phyloP scores from a whole-genome alignment of 1,139 yeast genomes.

The Suhomyces terraborum region DNA sequence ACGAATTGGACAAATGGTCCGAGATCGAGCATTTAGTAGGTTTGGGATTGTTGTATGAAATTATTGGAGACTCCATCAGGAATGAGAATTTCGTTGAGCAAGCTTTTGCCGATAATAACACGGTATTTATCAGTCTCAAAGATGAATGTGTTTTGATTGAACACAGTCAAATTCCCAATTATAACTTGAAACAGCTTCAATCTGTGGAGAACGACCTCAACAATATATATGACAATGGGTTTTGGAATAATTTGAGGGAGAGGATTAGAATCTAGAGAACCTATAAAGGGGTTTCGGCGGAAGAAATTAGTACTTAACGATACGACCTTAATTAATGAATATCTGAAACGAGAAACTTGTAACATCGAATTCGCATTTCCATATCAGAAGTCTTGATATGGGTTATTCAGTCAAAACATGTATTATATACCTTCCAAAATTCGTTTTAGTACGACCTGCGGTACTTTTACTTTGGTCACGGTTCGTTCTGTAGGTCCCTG shows the following conservation, averaged over 20 bases:
- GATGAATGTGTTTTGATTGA: constrained; percentile 26
- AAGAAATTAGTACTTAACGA: no score
- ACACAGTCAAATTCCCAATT: constrained; percentile 16
- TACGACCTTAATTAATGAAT: no score
- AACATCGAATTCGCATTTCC: no score
- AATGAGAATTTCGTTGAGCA: constrained; percentile 25
- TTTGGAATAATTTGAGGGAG: constrained; percentile 47
- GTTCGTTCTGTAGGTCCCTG: background rate
- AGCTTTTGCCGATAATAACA: constrained; percentile 16
- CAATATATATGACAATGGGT: constrained; percentile 73
- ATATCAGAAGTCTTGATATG: no score
- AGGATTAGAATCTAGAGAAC: constrained; percentile 19
- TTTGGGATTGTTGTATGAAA: constrained; percentile 33
- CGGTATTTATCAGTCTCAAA: constrained; percentile 33
- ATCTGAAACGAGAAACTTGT: no score
- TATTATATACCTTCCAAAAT: background rate
- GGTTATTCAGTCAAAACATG: no score
- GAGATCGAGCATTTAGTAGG: constrained; percentile 61
- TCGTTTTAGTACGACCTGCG: background rate
- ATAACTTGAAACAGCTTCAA: constrained; percentile 29
- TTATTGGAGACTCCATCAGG: constrained; percentile 12
- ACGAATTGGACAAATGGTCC: constrained; percentile 84
- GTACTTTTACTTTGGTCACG: constrained; percentile 2
- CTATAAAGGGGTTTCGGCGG: no score
- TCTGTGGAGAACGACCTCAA: constrained; percentile 48